These are phyloP conservation scores for Aspergillus sparsus DNA, from an alignment of 495 filamentous ascomycete genomes.

Conservation along the genomic window DNA sequence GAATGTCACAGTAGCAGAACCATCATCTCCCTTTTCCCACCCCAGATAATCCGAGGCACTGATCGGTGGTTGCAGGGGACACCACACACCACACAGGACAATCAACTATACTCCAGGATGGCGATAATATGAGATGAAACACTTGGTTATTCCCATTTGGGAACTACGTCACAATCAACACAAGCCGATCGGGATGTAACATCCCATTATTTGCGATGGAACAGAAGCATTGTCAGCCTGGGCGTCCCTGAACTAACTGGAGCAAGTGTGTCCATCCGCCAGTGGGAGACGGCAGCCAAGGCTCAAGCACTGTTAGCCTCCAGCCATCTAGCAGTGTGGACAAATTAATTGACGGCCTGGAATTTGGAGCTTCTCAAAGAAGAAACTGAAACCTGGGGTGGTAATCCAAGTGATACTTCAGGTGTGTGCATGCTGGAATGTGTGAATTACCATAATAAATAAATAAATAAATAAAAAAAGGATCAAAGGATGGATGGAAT, in stretches of 20 bases:
- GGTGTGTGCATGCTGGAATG: background rate
- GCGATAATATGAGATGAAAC: too few relatives aligned
- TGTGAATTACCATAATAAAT: background rate
- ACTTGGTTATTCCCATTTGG: background rate
- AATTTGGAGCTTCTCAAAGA: background rate
- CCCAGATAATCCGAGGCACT: background rate
- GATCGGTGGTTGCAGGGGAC: too few relatives aligned
- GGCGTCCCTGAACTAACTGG: conserved; percentile 13
- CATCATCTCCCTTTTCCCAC: background rate
- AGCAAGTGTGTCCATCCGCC: background rate
- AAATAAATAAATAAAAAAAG: too few relatives aligned
- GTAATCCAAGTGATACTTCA: background rate
- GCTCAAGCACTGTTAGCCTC: conserved; percentile 6
- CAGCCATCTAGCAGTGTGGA: background rate
- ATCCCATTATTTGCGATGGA: conserved; percentile 14
- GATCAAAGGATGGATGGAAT: background rate
- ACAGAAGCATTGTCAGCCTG: conserved; percentile 21
- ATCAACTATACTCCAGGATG: too few relatives aligned
- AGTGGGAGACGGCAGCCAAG: conserved; percentile 9
- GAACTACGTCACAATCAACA: conserved; percentile 1
- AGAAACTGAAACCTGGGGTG: background rate
- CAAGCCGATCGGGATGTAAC: conserved; percentile 13
- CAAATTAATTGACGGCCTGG: background rate
- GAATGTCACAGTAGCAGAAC: conserved; percentile 1
- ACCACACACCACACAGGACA: too few relatives aligned